These are phyloP conservation scores for Adenanthera pavonina DNA, from an alignment of 306 rosid genomes.

Conservation along the genomic window DNA sequence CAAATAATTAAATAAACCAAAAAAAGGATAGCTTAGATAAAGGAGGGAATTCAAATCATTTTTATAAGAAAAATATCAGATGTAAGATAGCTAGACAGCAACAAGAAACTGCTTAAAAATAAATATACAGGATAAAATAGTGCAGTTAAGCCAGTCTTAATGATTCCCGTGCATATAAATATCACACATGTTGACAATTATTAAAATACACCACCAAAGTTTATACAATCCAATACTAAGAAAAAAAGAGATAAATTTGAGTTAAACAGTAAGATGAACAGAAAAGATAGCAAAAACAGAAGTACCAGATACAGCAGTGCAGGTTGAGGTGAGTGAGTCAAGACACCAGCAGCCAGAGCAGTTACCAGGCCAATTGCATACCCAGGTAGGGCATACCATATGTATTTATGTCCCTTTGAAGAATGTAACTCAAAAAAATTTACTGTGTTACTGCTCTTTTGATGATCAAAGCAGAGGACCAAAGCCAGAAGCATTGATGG, in stretches of 20 bases:
- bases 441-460: slow-evolving; percentile 73
- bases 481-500: slow-evolving; percentile 96
- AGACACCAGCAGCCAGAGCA: slow-evolving; percentile 93
- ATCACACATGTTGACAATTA: slow-evolving; percentile 1
- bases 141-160: slow-evolving; percentile 5
- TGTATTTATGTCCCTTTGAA: slow-evolving; percentile 94
- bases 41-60: background rate
- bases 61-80: background rate
- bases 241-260: background rate
- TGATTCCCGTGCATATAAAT: slow-evolving; percentile 15
- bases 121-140: background rate
- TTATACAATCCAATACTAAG: slow-evolving; percentile 12
- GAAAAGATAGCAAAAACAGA: slow-evolving; percentile 20
- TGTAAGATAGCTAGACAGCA: background rate
- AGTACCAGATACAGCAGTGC: slow-evolving; percentile 95
- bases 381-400: slow-evolving; percentile 97
- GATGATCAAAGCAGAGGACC: slow-evolving; percentile 91
- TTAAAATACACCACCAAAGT: slow-evolving; percentile 1
- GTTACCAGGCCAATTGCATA: slow-evolving; percentile 87
- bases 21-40: background rate
- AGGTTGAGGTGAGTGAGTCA: slow-evolving; percentile 95
- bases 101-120: background rate
- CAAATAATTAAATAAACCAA: background rate
- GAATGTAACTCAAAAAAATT: slow-evolving; percentile 73
- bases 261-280: slow-evolving; percentile 10